These are phyloP conservation scores for Quercus engelmannii DNA, from an alignment of 306 rosid genomes.

Conservation along the genomic window DNA sequence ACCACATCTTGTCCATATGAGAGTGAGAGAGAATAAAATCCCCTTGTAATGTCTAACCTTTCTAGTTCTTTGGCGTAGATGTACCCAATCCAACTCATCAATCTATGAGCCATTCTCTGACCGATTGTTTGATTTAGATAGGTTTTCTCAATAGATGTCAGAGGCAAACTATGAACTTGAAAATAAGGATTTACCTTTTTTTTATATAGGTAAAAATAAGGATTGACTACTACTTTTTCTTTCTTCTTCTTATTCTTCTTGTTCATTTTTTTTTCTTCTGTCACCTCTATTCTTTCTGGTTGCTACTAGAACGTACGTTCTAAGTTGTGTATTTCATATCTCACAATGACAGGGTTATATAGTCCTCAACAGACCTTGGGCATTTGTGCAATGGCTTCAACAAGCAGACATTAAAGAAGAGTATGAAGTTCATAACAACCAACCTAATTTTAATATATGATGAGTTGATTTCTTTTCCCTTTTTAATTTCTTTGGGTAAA, in stretches of 20 bases:
- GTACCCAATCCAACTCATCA: background rate
- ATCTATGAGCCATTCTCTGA: background rate
- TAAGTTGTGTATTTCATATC: background rate
- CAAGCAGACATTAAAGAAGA: conserved; percentile 93
- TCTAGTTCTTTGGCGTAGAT: background rate
- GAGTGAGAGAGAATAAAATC: background rate
- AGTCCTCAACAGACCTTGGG: conserved; percentile 99
- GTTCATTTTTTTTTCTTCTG: background rate
- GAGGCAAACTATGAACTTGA: background rate
- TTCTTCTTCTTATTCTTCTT: background rate
- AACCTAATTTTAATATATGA: conserved; percentile 11
- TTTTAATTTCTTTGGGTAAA: background rate
- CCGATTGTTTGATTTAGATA: background rate
- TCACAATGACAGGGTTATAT: conserved; percentile 76
- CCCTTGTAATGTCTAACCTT: background rate
- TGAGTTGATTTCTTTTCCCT: background rate
- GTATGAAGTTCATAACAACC: conserved; percentile 41
- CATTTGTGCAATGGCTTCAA: conserved; percentile 98
- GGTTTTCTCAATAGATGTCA: background rate
- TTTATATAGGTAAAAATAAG: background rate
- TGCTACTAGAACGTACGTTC: background rate
- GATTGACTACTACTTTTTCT: background rate
- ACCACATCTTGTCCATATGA: background rate
- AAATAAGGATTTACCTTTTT: background rate
- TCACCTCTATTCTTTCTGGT: background rate